These are phyloP conservation scores for Penicillium sp. DNA, from an alignment of 2,329 filamentous ascomycete genomes.

Conservation along the genomic window DNA sequence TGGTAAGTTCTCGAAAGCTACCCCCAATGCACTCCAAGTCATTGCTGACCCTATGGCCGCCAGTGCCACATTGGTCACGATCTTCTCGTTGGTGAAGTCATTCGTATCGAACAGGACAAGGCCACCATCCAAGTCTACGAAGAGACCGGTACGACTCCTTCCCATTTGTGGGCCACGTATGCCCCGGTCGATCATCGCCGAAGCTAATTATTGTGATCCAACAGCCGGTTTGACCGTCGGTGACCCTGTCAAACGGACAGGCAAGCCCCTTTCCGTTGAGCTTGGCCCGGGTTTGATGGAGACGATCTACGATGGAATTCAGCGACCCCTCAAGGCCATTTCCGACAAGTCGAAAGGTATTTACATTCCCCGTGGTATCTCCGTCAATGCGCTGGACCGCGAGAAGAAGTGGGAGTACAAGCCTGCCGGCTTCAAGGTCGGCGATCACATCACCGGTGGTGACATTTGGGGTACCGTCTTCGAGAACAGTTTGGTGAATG, in stretches of 20 bases:
- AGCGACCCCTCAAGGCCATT: conserved; percentile 87
- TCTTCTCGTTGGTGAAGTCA: conserved; percentile 92
- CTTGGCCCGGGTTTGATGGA: conserved; percentile 95
- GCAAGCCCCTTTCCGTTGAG: conserved; percentile 96
- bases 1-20: conserved; percentile 58
- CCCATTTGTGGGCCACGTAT: conserved; percentile 6
- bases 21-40: conserved; percentile 1
- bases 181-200: conserved; percentile 12
- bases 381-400: conserved; percentile 82
- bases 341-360: conserved; percentile 76
- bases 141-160: conserved; percentile 70
- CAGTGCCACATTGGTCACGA: conserved; percentile 91
- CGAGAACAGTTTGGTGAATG: conserved; percentile 91
- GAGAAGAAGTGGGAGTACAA: conserved; percentile 96
- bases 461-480: conserved; percentile 94
- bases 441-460: conserved; percentile 94
- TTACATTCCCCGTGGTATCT: conserved; percentile 94
- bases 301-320: conserved; percentile 99
- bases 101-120: conserved; percentile 93
- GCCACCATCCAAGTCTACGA: conserved; percentile 99
- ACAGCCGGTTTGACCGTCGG: conserved; percentile 87
- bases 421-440: conserved; percentile 79
- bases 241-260: conserved; percentile 84
- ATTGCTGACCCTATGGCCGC: conserved; percentile 2
- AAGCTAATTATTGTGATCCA: conserved; percentile 7